These are phyloP conservation scores for Thielaviopsis musarum DNA, from an alignment of 2,329 filamentous ascomycete species.

Conservation along the genomic window DNA sequence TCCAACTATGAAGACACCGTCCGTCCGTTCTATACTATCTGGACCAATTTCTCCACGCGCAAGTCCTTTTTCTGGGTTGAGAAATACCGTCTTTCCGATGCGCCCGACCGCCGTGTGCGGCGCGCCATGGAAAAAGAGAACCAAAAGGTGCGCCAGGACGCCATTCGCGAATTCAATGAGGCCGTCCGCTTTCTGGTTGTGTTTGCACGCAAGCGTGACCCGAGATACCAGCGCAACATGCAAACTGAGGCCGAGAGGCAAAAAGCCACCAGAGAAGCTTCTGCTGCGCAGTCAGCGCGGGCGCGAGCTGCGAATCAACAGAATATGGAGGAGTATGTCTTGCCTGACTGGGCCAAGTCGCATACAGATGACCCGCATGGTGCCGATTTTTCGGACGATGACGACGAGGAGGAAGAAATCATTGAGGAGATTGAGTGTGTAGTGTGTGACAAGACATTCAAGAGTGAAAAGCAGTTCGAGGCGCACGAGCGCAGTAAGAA, in stretches of 20 bases:
- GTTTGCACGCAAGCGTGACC: constrained; percentile 84
- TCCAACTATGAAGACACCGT: constrained; percentile 64
- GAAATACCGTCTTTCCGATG: constrained; percentile 64
- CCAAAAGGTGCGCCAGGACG: constrained; percentile 64
- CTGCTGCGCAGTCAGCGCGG: constrained; percentile 68
- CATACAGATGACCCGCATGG: constrained; percentile 45
- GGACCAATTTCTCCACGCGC: constrained; percentile 65
- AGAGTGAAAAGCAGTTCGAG: constrained; percentile 83
- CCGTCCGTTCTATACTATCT: constrained; percentile 63
- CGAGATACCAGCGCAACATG: constrained; percentile 60
- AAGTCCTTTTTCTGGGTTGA: constrained; percentile 89
- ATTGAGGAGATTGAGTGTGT: constrained; percentile 54
- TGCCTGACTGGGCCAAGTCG: constrained; percentile 27
- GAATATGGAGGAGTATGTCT: constrained; percentile 33
- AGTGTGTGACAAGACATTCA: constrained; percentile 62
- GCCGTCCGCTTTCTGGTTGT: constrained; percentile 71
- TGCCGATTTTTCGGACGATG: constrained; percentile 37
- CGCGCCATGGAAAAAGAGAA: constrained; percentile 94
- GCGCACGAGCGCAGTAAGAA: constrained; percentile 95
- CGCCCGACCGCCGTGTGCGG: constrained; percentile 67
- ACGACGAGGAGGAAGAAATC: constrained; percentile 33
- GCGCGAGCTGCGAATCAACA: constrained; percentile 68
- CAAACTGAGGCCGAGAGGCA: constrained; percentile 71
- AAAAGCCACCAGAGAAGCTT: constrained; percentile 57
- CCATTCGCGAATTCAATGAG: constrained; percentile 78